phyloP scores from a whole-genome alignment of 177 flowering plant species.

The Vitis hybrid region DNA sequence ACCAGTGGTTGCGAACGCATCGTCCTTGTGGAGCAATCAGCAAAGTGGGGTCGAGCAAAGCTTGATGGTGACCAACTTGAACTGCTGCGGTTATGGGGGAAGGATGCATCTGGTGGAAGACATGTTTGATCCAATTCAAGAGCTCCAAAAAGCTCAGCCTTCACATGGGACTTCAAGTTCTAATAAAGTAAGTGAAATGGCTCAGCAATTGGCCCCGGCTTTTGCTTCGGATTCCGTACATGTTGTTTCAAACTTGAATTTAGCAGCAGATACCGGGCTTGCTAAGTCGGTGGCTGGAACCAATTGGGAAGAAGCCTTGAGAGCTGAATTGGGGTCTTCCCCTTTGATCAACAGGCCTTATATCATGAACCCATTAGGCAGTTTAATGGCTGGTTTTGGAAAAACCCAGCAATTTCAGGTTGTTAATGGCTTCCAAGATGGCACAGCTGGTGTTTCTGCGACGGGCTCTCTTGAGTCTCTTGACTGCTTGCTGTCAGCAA shows the following conservation, averaged over 20 bases:
- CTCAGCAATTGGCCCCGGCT: not conserved
- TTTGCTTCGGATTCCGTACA: not conserved
- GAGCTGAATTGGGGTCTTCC: conserved; percentile 12
- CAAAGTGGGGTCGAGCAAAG: conserved; percentile 27
- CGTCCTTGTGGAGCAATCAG: conserved; percentile 35
- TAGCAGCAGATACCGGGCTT: conserved; percentile 8
- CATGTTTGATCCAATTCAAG: conserved; percentile 21
- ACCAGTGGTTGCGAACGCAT: conserved; percentile 10
- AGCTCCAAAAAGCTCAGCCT: conserved; percentile 12
- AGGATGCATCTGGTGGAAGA: conserved; percentile 21
- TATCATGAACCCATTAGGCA: not conserved
- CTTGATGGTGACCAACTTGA: conserved; percentile 21
- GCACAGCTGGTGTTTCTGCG: not conserved
- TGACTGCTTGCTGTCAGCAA: conserved; percentile 58
- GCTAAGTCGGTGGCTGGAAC: conserved; percentile 1
- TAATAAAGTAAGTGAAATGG: conserved; percentile 15
- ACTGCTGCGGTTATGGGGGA: conserved; percentile 6
- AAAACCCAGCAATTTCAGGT: conserved; percentile 2
- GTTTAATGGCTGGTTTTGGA: conserved; percentile 12
- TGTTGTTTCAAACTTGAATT: conserved; percentile 5
- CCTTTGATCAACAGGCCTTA: conserved; percentile 5
- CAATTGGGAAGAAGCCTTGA: conserved; percentile 18
- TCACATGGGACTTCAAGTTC: not conserved
- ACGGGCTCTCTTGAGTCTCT: conserved; percentile 54
- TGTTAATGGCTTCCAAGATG: conserved; percentile 5